Evolutionary conservation across 805 yeast genomes (phyloP), one percentile per base, ranked within the genome.

Genomic region (Priceomyces melissophilus): DNA sequence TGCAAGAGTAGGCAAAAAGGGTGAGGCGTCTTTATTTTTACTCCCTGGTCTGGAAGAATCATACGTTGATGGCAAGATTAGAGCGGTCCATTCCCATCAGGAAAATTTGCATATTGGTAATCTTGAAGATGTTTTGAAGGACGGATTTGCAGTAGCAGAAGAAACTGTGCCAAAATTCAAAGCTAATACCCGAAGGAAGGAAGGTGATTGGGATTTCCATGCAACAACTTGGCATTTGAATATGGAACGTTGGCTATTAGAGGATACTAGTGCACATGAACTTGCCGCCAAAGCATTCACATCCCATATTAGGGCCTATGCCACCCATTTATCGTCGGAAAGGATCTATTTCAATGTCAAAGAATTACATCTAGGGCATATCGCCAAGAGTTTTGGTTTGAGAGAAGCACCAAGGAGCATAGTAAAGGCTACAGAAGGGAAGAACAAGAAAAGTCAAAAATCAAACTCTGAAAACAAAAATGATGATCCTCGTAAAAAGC

Each of bases 201-300:
- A 76, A 52, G 56, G 66, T 10, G 72, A 76, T 50, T 95, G 98
- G 98, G 97, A 91, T 59, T 79, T 81, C 23, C 87, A 85, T 53
- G 99, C 97, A 3, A 95, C 99, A 0, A 87, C 96, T 2, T 91
- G 95, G 91, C 99, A 93, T 58, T 70, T 93, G 50, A 81, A 84
- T 41, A 77, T 89, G 10, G 99, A 93, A 67, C 72, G 97, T 58
- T 84, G 95, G 84, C 69, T 91, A 12, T 64, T 93, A 37, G 93
- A 79, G 48, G 87, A 86, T 52, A 60, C 73, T 1, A 56, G 63
- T 1, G 77, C 79, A 5, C 81, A 80, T 37, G 80, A 76, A 11
- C 57, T 74, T 30, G 97, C 99, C 1, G 76, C 79, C 4, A 78
- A 82, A 54, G 98, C 87, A 3, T 93, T 87, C 57, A 79, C 84